A percentile compares a stretch with the other conserved stretches of the same genome.
These are phyloP conservation scores for Talaromyces marneffei DNA, from an alignment of 2,329 filamentous ascomycete species.

Conservation along the genomic window DNA sequence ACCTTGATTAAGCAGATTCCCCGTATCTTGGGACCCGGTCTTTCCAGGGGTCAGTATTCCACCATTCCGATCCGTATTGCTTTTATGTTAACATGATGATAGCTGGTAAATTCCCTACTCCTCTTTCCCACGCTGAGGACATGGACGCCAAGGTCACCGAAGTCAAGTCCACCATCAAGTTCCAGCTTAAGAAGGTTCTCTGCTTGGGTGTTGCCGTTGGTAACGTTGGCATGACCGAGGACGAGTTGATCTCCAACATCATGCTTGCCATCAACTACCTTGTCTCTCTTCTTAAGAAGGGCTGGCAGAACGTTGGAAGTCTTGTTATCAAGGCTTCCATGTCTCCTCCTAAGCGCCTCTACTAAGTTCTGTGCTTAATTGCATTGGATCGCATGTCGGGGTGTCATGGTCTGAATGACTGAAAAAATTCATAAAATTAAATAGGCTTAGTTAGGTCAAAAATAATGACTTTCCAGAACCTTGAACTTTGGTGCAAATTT, in stretches of 20 bases:
- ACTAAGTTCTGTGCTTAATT: conserved; percentile 56
- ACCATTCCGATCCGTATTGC: background rate
- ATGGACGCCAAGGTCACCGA: conserved; percentile 93
- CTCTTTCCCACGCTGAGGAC: conserved; percentile 94
- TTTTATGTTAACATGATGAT: conserved; percentile 21
- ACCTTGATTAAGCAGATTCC: conserved; percentile 99
- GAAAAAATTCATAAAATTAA: conserved; percentile 6
- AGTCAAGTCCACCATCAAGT: conserved; percentile 99
- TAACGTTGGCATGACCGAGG: conserved; percentile 94
- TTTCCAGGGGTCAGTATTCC: conserved; percentile 72
- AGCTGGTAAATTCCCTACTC: conserved; percentile 99
- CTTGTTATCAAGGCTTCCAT: conserved; percentile 99
- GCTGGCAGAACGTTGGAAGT: conserved; percentile 99
- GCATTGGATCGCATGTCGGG: conserved; percentile 19
- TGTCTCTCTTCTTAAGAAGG: conserved; percentile 99
- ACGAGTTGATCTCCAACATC: conserved; percentile 96
- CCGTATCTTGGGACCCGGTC: conserved; percentile 97
- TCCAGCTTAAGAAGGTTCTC: conserved; percentile 99
- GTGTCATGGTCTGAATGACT: background rate
- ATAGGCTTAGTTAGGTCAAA: conserved; percentile 14
- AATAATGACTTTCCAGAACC: background rate
- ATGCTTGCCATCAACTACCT: conserved; percentile 99
- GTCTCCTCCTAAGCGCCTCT: conserved; percentile 96
- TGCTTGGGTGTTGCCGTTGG: conserved; percentile 99
- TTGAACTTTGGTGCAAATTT: background rate